Percentiles rank a stretch among this genome's conserved stretches.
These are phyloP conservation scores for Blepharisma stoltei DNA, from an alignment of 73 alveolate genomes.

Conservation along the genomic window DNA sequence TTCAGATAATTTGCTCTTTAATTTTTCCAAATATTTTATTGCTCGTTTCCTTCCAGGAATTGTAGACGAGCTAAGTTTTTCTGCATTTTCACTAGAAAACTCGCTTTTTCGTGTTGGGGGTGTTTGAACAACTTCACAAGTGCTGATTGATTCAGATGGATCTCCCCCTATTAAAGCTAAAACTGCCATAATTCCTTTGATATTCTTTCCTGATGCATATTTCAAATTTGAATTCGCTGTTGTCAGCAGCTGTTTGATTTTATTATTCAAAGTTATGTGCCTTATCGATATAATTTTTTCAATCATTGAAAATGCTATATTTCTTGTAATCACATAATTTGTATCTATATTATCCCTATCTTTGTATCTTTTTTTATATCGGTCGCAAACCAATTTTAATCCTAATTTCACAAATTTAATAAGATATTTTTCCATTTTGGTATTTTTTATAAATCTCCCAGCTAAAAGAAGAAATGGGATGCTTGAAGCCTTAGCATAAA, in stretches of 20 bases:
- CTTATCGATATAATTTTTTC: not conserved
- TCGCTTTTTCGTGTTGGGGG: not conserved
- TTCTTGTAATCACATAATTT: not conserved
- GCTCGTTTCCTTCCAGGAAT: too few species aligned
- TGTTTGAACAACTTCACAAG: not conserved
- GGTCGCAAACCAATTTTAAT: not conserved
- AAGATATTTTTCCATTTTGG: constrained; percentile 34
- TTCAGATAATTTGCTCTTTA: too few species aligned
- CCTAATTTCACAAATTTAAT: constrained; percentile 26
- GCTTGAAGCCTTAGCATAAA: constrained; percentile 63
- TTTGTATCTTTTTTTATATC: not conserved
- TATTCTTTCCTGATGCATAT: not conserved
- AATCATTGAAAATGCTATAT: not conserved
- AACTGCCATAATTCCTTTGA: not conserved
- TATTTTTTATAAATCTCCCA: constrained; percentile 55
- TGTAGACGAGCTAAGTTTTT: too few species aligned
- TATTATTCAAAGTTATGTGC: not conserved
- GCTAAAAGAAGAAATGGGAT: constrained; percentile 63
- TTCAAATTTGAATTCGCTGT: not conserved
- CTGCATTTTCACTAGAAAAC: too few species aligned
- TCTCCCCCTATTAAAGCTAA: constrained; percentile 11
- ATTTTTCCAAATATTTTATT: too few species aligned
- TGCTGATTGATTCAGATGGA: not conserved
- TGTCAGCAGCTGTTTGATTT: not conserved
- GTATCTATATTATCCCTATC: not conserved